A percentile compares a stretch with the other conserved stretches of the same genome.
These are phyloP conservation scores for Pholiota conissans DNA, from an alignment of 768 basidiomycete species.

Conservation along the genomic window DNA sequence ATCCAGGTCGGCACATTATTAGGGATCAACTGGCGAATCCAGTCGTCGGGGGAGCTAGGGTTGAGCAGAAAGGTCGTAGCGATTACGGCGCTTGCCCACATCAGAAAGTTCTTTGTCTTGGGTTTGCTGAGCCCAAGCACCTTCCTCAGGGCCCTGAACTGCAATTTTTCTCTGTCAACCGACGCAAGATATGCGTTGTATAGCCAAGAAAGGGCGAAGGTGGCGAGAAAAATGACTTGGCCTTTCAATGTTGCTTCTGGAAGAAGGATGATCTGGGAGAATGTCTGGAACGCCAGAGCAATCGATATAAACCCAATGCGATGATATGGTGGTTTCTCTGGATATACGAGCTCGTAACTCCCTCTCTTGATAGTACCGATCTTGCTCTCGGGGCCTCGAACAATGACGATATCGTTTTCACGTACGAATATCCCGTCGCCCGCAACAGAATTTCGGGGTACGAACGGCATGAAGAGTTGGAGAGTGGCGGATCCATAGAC, in stretches of 20 bases:
- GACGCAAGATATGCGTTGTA: constrained; percentile 16
- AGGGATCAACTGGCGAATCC: too few relatives aligned
- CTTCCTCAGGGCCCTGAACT: background rate
- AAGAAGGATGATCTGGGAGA: constrained; percentile 15
- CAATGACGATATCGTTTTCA: constrained; percentile 3
- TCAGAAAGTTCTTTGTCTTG: too few relatives aligned
- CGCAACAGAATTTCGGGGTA: background rate
- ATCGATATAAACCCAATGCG: constrained; percentile 12
- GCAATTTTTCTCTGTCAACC: constrained; percentile 8
- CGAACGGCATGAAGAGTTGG: background rate
- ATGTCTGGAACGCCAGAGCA: constrained; percentile 13
- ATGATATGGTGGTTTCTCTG: constrained; percentile 8
- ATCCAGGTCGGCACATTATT: too few relatives aligned
- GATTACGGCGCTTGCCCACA: too few relatives aligned
- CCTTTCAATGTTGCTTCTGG: constrained; percentile 12
- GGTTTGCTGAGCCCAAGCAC: background rate
- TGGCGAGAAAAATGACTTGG: constrained; percentile 12
- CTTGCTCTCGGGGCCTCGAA: constrained; percentile 11
- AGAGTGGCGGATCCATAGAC: background rate
- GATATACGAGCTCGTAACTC: constrained; percentile 6
- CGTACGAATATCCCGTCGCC: background rate
- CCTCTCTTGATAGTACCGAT: constrained; percentile 8
- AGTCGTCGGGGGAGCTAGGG: too few relatives aligned
- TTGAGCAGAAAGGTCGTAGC: too few relatives aligned
- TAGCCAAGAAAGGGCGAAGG: constrained; percentile 15